These are phyloP conservation scores for Beta lomatogona DNA, from an alignment of 179 eudicot species.

Conservation along the genomic window DNA sequence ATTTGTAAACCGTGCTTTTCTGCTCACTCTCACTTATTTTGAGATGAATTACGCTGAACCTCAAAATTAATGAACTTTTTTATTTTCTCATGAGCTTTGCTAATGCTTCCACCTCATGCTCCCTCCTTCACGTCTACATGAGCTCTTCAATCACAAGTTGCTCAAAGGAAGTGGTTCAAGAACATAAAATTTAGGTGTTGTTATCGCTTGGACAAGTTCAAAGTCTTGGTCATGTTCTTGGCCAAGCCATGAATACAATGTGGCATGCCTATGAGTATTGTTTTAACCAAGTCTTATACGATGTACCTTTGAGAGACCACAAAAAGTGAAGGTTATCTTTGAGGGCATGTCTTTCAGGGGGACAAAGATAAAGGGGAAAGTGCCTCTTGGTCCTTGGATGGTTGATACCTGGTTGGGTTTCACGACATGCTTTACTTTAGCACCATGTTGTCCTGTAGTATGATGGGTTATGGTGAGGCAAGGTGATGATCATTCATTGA, in stretches of 20 bases:
- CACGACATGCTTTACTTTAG: no score
- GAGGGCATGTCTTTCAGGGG: no score
- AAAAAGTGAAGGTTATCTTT: no score
- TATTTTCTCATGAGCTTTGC: neutral
- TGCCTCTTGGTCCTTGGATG: no score
- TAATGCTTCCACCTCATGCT: neutral
- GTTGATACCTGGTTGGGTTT: no score
- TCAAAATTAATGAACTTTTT: neutral
- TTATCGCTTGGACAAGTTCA: neutral
- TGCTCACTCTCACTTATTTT: neutral
- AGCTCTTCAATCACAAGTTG: neutral
- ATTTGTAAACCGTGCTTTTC: slow-evolving; percentile 5
- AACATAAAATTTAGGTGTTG: neutral
- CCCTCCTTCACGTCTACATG: neutral
- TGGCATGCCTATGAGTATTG: neutral
- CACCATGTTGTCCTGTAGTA: neutral
- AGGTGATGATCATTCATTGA: neutral
- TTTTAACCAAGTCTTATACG: neutral
- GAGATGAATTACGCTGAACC: neutral
- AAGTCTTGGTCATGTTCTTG: neutral
- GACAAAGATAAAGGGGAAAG: no score
- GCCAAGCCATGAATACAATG: neutral
- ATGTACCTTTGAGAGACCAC: no score
- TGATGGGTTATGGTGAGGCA: neutral
- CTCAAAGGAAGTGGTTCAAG: neutral